Base-by-base conservation (phyloP, 108 stramenopile species). In the Schizochytrium sp. region DNA sequence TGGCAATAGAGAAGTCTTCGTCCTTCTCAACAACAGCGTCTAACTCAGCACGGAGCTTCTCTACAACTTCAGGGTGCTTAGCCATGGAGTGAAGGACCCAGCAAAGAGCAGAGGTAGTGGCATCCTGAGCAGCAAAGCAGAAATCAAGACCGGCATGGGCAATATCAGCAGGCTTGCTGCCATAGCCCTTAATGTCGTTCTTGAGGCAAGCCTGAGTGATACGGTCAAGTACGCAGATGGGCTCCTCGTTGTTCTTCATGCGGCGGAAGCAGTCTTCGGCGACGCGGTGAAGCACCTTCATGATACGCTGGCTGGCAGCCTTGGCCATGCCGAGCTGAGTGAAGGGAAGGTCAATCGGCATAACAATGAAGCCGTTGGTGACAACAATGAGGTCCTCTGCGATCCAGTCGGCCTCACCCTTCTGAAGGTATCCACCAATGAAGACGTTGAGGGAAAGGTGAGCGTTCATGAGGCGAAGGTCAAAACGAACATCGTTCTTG, bases 231-330 rank as follows among this genome's bases (percentile, higher is more conserved):
- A 69, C 64, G 64, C 64, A 69, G 64, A 69, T 38, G 28, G 64
- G 64, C 64, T 69, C 64, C 64, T 69, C 64, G 64, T 69, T 69
- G 64, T 69, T 69, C 15, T 69, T 69, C 64, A 69, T 69, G 64
- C 64, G 64, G 2, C 64, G 64, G 64, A 69, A 69, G 64, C 64
- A 69, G 42, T 69, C 64, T 8, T 69, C 64, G 2, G 64, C 40
- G 64, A 69, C 44, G 64, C 64, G 64, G 64, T 69, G 64, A 15
- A 69, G 64, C 0, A 69, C 64, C 64, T 69, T 69, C 64, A 69
- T 69, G 64, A 69, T 69, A 44, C 64, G 64, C 64, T 69, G 64
- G 64, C 64, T 69, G 28, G 64, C 64, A 15, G 64, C 64, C 64
- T 69, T 69, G 64, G 42, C 64, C 64, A 44, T 69, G 64, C 64